Evolutionary conservation across 2,329 filamentous ascomycete species (phyloP).

Genomic region (Arthrobotrys iridis): DNA sequence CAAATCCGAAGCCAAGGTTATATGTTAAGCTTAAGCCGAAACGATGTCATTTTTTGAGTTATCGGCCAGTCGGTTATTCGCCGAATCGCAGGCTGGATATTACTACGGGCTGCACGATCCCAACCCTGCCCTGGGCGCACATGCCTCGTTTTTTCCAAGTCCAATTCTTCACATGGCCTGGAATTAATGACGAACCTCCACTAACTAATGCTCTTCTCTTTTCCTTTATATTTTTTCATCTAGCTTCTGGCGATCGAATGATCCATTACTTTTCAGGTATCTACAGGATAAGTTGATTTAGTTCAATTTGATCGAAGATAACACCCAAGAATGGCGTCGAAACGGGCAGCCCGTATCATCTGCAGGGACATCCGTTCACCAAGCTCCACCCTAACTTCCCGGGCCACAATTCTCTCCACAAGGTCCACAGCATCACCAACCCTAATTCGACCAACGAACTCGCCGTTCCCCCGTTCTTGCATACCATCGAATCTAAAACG

Average conservation of each 20-base stretch:
- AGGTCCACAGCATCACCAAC: slow-evolving; percentile 26
- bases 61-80: slow-evolving; percentile 42
- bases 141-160: slow-evolving; percentile 32
- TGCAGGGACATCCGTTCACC: slow-evolving; percentile 45
- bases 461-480: background rate
- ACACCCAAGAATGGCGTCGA: slow-evolving; percentile 32
- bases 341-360: slow-evolving; percentile 42
- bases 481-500: background rate
- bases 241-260: background rate
- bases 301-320: slow-evolving; percentile 1
- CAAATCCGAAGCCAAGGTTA: slow-evolving; percentile 34
- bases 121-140: slow-evolving; percentile 33
- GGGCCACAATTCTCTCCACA: slow-evolving; percentile 32
- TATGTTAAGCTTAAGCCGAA: slow-evolving; percentile 19
- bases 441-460: slow-evolving; percentile 17
- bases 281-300: slow-evolving; percentile 1
- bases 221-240: background rate
- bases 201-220: background rate
- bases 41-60: slow-evolving; percentile 20
- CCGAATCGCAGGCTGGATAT: slow-evolving; percentile 45
- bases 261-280: background rate
- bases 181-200: too few relatives aligned
- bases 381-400: slow-evolving; percentile 15
- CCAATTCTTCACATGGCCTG: slow-evolving; percentile 41
- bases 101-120: slow-evolving; percentile 24